These are phyloP conservation scores for Irpex lacteus DNA, from an alignment of 1,284 basidiomycete genomes.

Conservation along the genomic window DNA sequence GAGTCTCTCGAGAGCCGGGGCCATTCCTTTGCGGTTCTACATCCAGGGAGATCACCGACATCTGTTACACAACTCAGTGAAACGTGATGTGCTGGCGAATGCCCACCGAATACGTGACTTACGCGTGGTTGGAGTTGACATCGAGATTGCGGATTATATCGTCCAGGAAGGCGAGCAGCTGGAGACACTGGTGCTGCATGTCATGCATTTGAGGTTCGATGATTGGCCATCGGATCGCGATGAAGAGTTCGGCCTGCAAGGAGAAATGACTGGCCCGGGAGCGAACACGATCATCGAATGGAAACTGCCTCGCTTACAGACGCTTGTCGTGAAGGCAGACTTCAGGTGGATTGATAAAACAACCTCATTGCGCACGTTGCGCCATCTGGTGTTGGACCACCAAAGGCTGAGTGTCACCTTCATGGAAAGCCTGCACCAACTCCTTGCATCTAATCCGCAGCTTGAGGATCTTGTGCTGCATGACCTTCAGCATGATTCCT, in stretches of 20 bases:
- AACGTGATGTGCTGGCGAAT: too few relatives aligned
- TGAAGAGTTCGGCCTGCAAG: background rate
- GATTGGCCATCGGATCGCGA: background rate
- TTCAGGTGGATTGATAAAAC: background rate
- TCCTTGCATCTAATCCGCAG: background rate
- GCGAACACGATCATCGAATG: background rate
- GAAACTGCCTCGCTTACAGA: background rate
- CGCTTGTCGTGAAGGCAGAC: too few relatives aligned
- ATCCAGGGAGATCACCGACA: too few relatives aligned
- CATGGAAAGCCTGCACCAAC: background rate
- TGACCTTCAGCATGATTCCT: background rate
- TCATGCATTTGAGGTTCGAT: background rate
- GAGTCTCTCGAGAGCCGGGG: background rate
- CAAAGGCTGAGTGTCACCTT: background rate
- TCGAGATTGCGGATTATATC: too few relatives aligned
- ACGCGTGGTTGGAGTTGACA: too few relatives aligned
- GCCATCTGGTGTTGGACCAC: background rate
- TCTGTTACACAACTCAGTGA: too few relatives aligned
- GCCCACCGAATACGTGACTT: too few relatives aligned
- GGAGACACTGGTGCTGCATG: too few relatives aligned
- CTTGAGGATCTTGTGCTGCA: background rate
- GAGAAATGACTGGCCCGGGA: background rate
- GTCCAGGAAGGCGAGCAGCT: too few relatives aligned
- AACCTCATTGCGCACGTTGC: background rate
- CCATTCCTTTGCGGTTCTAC: background rate